phyloP scores from a whole-genome alignment of 306 rosid species.

The Quercus ilex region DNA sequence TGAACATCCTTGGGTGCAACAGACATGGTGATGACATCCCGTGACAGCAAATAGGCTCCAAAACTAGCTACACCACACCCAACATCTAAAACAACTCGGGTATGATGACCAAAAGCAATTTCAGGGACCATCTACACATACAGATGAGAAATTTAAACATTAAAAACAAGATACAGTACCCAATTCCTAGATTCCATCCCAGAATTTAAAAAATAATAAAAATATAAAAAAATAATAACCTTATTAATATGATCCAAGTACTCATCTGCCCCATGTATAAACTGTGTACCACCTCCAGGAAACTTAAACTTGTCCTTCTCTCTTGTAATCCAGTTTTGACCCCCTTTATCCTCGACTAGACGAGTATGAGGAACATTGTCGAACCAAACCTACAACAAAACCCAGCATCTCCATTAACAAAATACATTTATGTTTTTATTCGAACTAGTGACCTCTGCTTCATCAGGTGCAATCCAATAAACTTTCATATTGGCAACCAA shows the following conservation, averaged over 20 bases:
- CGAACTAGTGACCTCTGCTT: too few species aligned
- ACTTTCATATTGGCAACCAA: not conserved
- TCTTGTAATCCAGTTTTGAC: slow-evolving; percentile 86
- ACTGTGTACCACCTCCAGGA: slow-evolving; percentile 99
- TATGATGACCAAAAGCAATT: slow-evolving; percentile 75
- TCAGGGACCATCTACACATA: slow-evolving; percentile 68
- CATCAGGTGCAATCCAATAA: not conserved
- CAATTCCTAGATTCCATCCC: not conserved
- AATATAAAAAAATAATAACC: slow-evolving; percentile 36
- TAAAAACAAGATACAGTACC: slow-evolving; percentile 7
- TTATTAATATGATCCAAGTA: slow-evolving; percentile 82
- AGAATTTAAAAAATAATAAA: not conserved
- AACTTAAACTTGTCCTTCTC: slow-evolving; percentile 70
- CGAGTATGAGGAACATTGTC: slow-evolving; percentile 91
- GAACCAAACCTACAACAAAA: slow-evolving; percentile 72
- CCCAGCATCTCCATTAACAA: not conserved
- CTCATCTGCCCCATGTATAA: slow-evolving; percentile 89
- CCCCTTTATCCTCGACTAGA: slow-evolving; percentile 91
- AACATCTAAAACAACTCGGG: slow-evolving; percentile 78
- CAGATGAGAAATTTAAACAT: slow-evolving; percentile 24
- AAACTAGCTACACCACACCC: slow-evolving; percentile 99
- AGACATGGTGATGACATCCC: slow-evolving; percentile 80
- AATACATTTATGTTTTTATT: not conserved
- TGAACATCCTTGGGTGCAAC: slow-evolving; percentile 96
- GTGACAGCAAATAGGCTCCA: slow-evolving; percentile 79